Evolutionary conservation across 2,329 filamentous ascomycete genomes (phyloP).

Genomic region (Trichoderma lentiforme): DNA sequence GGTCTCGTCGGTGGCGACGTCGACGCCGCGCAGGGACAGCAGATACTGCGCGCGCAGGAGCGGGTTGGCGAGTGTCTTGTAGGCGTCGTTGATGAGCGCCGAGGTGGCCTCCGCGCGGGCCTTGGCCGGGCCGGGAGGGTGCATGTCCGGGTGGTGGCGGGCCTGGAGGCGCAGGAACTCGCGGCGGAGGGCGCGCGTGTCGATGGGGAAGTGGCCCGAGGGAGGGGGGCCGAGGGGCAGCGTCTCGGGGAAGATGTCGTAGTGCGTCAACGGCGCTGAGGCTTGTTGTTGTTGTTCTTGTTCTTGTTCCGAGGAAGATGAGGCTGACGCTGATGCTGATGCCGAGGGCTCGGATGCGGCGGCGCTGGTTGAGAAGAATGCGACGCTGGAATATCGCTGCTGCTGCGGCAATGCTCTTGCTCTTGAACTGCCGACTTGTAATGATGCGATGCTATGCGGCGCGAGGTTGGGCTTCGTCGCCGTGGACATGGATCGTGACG

Average conservation of each 20-base stretch:
- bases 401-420: neutral
- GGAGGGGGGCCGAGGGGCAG: slow-evolving; percentile 78
- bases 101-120: slow-evolving; percentile 71
- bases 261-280: slow-evolving; percentile 58
- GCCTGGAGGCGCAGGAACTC: slow-evolving; percentile 87
- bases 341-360: neutral
- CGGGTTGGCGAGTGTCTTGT: slow-evolving; percentile 76
- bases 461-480: neutral
- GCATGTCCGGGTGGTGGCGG: slow-evolving; percentile 69
- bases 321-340: neutral
- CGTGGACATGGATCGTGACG: slow-evolving; percentile 25
- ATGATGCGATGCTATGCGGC: neutral
- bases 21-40: slow-evolving; percentile 68
- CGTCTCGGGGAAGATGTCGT: slow-evolving; percentile 82
- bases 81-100: slow-evolving; percentile 84
- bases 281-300: slow-evolving; percentile 16
- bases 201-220: slow-evolving; percentile 68
- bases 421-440: neutral
- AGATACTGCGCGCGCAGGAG: slow-evolving; percentile 86
- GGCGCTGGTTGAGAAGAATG: neutral
- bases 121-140: slow-evolving; percentile 49
- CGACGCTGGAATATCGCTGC: neutral
- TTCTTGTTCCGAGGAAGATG: neutral
- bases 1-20: slow-evolving; percentile 76
- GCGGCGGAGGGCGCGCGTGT: slow-evolving; percentile 65